Base-by-base conservation (phyloP, 805 yeast species). In the Wickerhamomyces tratensis region DNA sequence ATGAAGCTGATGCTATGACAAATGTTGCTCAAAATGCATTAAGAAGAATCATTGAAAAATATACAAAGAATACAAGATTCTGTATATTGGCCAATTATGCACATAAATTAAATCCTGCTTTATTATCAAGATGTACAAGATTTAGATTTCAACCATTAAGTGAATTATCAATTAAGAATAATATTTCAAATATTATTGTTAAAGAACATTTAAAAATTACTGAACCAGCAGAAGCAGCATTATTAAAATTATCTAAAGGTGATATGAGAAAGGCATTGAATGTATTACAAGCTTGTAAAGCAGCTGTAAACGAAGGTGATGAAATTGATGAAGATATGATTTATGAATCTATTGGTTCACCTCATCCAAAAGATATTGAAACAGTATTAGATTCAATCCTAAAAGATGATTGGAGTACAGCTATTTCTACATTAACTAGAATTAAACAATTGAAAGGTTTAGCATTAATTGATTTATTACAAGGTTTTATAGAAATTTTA, bases 231-330 rank as follows among this genome's bases (percentile, higher is more conserved):
- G 65, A 74, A 37, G 61, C 63, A 1, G 79, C 96, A 2, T 65
- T 93, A 39, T 67, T 93, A 43, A 69, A 66, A 41, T 69, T 93
- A 43, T 74, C 93, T n/a, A 76, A 79, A 44, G 99, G 99, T 41
- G 99, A 93, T 62, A 93, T 93, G 98, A 77, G 99, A 66, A 77
- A 86, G 40, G 95, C 95, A 1, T 69, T 93, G 52, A 93, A 93
- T 56, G 96, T 93, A 6, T 63, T 93, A 44, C 99, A 93, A 63
- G 95, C 98, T 0, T 86, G 98, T 61, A 76, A 83, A 47, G 89
- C 96, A 0, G 85, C 95, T 2, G 57, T 75, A 15, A 77, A 75
- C 33, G 69, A 57, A 7, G 64, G 63, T 4, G 77, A 71, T 33
- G 77, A 74, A 40, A 82, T 93, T 36, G 74, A 82, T 29, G 75